Base-by-base conservation (phyloP, 768 basidiomycete species). In the Ephemerocybe angulata region DNA sequence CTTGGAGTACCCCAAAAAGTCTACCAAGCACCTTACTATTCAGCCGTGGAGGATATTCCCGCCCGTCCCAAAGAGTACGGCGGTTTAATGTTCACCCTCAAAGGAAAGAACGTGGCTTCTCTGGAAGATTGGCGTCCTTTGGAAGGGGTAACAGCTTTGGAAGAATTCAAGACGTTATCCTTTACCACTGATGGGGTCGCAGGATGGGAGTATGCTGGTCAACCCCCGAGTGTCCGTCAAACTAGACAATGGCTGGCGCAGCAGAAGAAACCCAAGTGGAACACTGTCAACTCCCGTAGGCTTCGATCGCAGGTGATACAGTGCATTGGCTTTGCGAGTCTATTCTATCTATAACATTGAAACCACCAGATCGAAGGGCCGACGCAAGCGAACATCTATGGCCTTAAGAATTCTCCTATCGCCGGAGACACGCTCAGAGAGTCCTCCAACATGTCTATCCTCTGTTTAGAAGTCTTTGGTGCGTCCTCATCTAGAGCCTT, bases 381-480 rank as follows among this genome's bases (percentile, higher is more conserved):
- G 19, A 97, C 93, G 0, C 94, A 87, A 67, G 72, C 72, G 13
- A 87, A 88, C 56, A 73, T 78, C 2, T 88, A 83, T 67, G 90
- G 88, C 0, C 72, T 86, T 64, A 83, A 84, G 58, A 78, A 79
- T 25, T 81, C 83, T 1, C 82, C 82, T 1, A 68, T 68, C 1
- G 56, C 40, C 24, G 38, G 40, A 21, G 55, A 62, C 22, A 54
- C 58, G 5, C 42, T 71, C 35, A 80, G 92, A 24, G 84, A 83
- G 65, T 81, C 76, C 53, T 84, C 87, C 58, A 76, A 79, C 59
- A 91, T 98, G 88, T 82, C 87, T 0, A 72, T 92, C 7, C 68
- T 98, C 35, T 85, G 89, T 1, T 65, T 98, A 40, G 97, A 99
- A 67, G 71, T 94, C 1, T 92, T 95, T 61, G 89, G 95, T 91